These are phyloP conservation scores for Jackrogersella multiformis DNA, from an alignment of 495 filamentous ascomycete genomes.

Conservation along the genomic window DNA sequence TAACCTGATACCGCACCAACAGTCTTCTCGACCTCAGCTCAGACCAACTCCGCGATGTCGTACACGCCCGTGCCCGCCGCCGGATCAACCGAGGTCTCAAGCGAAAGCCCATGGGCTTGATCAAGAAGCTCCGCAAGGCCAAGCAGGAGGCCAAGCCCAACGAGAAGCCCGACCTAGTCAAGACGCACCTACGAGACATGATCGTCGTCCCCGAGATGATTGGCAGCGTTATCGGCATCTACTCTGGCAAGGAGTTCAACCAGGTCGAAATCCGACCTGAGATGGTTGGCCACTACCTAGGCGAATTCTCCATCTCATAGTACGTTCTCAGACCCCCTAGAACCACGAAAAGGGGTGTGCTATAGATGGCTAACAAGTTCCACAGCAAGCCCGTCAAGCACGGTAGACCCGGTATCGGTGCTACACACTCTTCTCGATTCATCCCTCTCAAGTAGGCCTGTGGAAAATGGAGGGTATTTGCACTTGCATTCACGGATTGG, in stretches of 20 bases:
- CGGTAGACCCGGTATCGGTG: conserved; percentile 99
- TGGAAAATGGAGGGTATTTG: conserved; percentile 39
- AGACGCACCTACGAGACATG: conserved; percentile 99
- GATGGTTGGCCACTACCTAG: conserved; percentile 99
- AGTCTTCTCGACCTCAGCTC: conserved; percentile 95
- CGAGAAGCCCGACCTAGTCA: conserved; percentile 96
- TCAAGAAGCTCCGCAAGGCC: conserved; percentile 99
- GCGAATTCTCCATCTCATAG: conserved; percentile 99
- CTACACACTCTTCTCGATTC: conserved; percentile 94
- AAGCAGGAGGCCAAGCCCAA: conserved; percentile 99
- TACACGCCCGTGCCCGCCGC: conserved; percentile 97
- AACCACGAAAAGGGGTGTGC: neutral
- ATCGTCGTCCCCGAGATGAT: conserved; percentile 99
- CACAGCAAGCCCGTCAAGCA: conserved; percentile 99
- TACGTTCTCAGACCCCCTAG: conserved; percentile 64
- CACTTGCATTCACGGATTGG: conserved; percentile 45
- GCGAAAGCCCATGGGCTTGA: conserved; percentile 99
- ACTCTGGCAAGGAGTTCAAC: conserved; percentile 99
- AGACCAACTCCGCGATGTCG: conserved; percentile 98
- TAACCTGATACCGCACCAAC: conserved; percentile 44
- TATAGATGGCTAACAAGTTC: conserved; percentile 52
- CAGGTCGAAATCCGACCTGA: conserved; percentile 99
- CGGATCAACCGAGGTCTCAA: conserved; percentile 99
- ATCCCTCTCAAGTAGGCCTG: conserved; percentile 34
- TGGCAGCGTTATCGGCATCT: conserved; percentile 96